Percentiles rank a stretch among this genome's conserved stretches.
Conservation (phyloP, 108 stramenopile species). For the Cylindrotheca fusiformis region DNA sequence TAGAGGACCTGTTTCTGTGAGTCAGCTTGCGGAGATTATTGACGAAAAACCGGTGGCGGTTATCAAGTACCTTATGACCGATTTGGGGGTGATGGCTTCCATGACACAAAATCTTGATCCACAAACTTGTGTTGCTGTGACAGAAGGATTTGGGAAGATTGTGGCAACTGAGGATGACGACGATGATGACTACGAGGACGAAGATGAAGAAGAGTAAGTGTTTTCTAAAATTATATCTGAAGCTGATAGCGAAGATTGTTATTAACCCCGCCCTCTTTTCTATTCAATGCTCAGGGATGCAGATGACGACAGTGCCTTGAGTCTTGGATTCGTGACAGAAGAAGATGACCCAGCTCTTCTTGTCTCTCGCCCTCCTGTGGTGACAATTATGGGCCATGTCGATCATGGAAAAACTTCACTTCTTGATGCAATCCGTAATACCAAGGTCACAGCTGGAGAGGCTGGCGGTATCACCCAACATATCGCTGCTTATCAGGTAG, state of each 20-base stretch:
- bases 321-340: constrained; percentile 58
- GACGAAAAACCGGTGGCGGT: constrained; percentile 84
- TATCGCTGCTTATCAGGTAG: constrained; percentile 92
- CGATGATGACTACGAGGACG: constrained; percentile 64
- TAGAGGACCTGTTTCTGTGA: constrained; percentile 79
- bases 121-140: constrained; percentile 79
- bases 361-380: constrained; percentile 88
- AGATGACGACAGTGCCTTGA: constrained; percentile 65
- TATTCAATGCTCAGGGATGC: constrained; percentile 6
- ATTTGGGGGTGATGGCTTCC: constrained; percentile 92
- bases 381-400: constrained; percentile 99
- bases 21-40: constrained; percentile 76
- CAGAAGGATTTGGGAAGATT: constrained; percentile 89
- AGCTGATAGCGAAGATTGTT: not conserved
- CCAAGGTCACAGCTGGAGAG: constrained; percentile 92
- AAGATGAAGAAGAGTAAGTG: constrained; percentile 22
- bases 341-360: constrained; percentile 78
- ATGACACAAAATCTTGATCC: constrained; percentile 87
- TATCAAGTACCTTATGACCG: constrained; percentile 93
- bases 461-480: constrained; percentile 99
- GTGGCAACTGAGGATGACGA: constrained; percentile 61
- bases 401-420: constrained; percentile 99
- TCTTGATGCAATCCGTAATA: constrained; percentile 91
- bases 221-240: not conserved
- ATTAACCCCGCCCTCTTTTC: not conserved